These are phyloP conservation scores for Dictyostelium intermedium DNA, from an alignment of 78 protist species.

Conservation along the genomic window DNA sequence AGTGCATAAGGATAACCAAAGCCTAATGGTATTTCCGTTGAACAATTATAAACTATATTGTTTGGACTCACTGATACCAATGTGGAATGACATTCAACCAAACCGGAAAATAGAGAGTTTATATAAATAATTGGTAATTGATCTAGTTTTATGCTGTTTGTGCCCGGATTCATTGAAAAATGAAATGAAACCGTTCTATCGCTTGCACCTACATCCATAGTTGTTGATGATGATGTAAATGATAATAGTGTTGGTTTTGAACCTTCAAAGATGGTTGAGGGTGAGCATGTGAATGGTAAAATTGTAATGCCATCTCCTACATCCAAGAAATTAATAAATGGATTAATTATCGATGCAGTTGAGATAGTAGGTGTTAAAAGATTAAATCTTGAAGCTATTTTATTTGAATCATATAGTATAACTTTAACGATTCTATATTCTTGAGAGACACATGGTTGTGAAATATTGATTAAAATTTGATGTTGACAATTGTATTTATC, in stretches of 20 bases:
- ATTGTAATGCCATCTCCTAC: background rate
- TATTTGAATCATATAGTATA: background rate
- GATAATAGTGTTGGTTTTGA: background rate
- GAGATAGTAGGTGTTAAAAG: background rate
- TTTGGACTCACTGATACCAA: background rate
- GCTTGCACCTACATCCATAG: background rate
- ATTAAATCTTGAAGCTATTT: background rate
- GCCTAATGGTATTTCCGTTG: background rate
- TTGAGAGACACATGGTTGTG: background rate
- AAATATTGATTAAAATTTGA: background rate
- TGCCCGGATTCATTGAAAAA: background rate
- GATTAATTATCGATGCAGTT: background rate
- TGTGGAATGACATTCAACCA: background rate
- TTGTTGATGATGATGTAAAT: background rate
- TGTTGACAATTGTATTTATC: background rate
- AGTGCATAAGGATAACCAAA: background rate
- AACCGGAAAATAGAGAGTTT: background rate
- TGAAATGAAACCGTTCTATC: background rate
- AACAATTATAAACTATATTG: background rate
- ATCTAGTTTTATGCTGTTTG: background rate
- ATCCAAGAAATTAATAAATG: background rate
- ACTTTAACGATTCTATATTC: background rate
- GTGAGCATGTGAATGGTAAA: background rate
- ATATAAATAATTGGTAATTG: background rate
- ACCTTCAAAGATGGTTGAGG: background rate